A percentile compares a stretch with the other conserved stretches of the same genome.
phyloP scores from a whole-genome alignment of 2,329 filamentous ascomycete species.

The Cladosporium cucumerinum region DNA sequence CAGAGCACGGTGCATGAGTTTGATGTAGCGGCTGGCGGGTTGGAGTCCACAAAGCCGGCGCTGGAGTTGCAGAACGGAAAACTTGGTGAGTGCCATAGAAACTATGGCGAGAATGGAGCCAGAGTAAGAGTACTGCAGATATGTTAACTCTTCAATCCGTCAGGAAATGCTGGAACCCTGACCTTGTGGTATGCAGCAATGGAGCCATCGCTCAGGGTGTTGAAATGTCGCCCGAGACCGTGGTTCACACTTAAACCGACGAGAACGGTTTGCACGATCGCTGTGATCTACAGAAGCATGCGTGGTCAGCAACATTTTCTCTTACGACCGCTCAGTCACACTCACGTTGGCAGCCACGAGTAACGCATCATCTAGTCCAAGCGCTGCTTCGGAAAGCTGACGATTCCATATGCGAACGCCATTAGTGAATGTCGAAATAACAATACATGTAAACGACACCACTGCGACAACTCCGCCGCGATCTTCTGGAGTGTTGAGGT shows the following conservation, averaged over 20 bases:
- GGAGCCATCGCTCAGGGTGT: background rate
- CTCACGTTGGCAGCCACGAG: background rate
- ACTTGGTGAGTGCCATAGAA: background rate
- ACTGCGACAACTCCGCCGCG: background rate
- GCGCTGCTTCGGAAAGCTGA: background rate
- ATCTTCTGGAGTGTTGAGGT: background rate
- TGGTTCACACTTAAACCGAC: background rate
- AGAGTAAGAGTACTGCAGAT: background rate
- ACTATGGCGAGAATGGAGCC: background rate
- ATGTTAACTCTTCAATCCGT: background rate
- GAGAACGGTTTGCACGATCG: background rate
- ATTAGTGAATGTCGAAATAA: background rate
- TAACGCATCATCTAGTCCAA: background rate
- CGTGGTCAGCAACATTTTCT: background rate
- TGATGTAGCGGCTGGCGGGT: background rate
- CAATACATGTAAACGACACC: background rate
- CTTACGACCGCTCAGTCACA: background rate
- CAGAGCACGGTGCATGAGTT: conserved; percentile 1
- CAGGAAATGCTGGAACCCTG: background rate
- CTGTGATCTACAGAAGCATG: background rate
- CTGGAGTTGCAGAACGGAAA: background rate
- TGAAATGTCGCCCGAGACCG: background rate
- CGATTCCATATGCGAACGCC: background rate
- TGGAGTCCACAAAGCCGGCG: background rate
- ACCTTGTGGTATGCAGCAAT: background rate